These are phyloP conservation scores for Leishmania martiniquensis DNA, from an alignment of 208 protist genomes.

Conservation along the genomic window DNA sequence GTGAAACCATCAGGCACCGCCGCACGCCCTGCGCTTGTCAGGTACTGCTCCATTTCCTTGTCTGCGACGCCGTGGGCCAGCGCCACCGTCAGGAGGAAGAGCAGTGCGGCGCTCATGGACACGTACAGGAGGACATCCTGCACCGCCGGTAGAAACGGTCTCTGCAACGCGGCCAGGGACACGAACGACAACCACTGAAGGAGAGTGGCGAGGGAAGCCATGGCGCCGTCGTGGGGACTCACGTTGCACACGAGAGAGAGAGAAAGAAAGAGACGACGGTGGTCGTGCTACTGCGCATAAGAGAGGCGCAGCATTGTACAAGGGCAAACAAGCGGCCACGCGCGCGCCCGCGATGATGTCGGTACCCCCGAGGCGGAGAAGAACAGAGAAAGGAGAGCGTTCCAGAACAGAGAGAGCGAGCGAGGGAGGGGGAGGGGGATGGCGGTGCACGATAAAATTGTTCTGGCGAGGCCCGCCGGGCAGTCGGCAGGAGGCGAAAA, in stretches of 20 bases:
- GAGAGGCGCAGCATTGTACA: too few species aligned
- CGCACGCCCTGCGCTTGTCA: conserved; percentile 13
- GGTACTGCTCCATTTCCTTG: conserved; percentile 23
- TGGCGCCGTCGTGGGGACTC: not conserved
- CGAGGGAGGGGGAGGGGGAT: too few species aligned
- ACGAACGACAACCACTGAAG: conserved; percentile 29
- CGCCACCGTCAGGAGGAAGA: conserved; percentile 20
- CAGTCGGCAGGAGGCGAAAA: not conserved
- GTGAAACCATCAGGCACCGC: conserved; percentile 5
- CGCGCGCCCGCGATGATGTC: too few species aligned
- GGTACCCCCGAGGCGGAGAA: too few species aligned
- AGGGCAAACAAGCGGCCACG: not conserved
- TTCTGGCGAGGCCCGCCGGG: not conserved
- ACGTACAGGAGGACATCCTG: conserved; percentile 22
- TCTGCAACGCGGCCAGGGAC: conserved; percentile 15
- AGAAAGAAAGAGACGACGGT: not conserved
- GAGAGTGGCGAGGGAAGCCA: conserved; percentile 5
- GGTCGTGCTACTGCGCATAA: not conserved
- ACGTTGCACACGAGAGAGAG: not conserved
- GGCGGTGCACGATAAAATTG: too few species aligned
- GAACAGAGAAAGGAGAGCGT: not conserved
- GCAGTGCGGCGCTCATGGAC: conserved; percentile 24
- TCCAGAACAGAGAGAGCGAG: too few species aligned
- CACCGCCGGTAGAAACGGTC: conserved; percentile 18
- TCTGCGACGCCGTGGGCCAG: conserved; percentile 22